Percentiles rank a stretch among this genome's conserved stretches.
These are phyloP conservation scores for Cubamyces sp. DNA, from an alignment of 768 basidiomycete species.

Conservation along the genomic window DNA sequence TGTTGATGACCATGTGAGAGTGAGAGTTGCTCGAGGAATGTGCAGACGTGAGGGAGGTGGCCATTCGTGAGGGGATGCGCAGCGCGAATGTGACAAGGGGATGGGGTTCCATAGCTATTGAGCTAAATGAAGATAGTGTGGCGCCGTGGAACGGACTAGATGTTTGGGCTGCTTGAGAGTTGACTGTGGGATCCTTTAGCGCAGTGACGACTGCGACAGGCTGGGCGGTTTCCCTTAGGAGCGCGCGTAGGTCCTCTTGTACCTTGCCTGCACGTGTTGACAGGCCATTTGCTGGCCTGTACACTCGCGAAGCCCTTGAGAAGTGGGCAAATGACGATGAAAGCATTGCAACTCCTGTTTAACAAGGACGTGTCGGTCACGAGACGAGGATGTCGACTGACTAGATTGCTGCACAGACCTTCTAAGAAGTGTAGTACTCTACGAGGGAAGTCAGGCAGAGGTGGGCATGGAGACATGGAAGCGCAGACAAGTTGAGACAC, in stretches of 20 bases:
- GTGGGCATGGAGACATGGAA: background rate
- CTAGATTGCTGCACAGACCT: background rate
- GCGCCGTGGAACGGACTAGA: constrained; percentile 72
- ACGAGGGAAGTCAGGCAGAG: background rate
- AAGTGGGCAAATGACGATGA: background rate
- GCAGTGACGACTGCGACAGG: constrained; percentile 88
- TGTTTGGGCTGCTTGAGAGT: background rate
- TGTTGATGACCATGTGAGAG: constrained; percentile 75
- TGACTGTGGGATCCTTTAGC: constrained; percentile 45
- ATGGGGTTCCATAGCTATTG: constrained; percentile 86
- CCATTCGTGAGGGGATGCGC: constrained; percentile 89
- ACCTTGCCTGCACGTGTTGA: constrained; percentile 7
- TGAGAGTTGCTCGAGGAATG: constrained; percentile 26
- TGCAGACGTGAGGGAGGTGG: constrained; percentile 52
- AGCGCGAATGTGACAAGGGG: constrained; percentile 91
- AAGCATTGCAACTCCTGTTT: background rate
- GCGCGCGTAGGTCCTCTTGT: constrained; percentile 46
- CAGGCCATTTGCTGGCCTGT: background rate
- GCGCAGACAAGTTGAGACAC: background rate
- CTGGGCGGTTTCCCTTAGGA: constrained; percentile 80
- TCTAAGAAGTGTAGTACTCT: background rate
- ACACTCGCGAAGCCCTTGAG: background rate
- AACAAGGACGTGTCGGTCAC: too few species aligned
- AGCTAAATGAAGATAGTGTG: constrained; percentile 92
- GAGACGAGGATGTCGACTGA: too few species aligned